Conservation (phyloP, 441 rosid species). For the Flueggea neowawraea region DNA sequence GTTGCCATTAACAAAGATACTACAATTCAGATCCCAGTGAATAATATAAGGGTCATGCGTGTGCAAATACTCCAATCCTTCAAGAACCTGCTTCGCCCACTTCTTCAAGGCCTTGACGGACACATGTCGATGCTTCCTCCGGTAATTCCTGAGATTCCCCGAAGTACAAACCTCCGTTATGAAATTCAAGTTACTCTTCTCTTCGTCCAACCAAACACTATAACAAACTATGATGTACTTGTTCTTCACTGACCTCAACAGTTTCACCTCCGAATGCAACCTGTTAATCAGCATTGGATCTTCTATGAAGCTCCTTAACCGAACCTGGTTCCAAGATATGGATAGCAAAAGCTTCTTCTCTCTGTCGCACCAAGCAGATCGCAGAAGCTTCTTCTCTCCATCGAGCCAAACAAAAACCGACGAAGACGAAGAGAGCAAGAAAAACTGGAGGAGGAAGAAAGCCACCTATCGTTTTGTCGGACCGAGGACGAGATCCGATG, state of each 20-base stretch:
- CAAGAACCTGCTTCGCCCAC: constrained; percentile 70
- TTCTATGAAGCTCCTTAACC: constrained; percentile 27
- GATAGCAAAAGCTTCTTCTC: constrained; percentile 62
- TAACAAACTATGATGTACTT: constrained; percentile 37
- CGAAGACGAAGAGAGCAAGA: too few relatives aligned
- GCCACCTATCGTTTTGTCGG: too few relatives aligned
- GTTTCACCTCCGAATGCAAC: constrained; percentile 60
- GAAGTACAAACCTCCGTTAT: constrained; percentile 74
- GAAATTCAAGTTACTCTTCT: constrained; percentile 47
- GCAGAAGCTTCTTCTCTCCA: constrained; percentile 51
- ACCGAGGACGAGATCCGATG: too few relatives aligned
- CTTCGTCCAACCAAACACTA: constrained; percentile 33
- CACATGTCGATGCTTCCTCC: constrained; percentile 72
- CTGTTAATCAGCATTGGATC: constrained; percentile 28
- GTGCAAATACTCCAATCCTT: constrained; percentile 66
- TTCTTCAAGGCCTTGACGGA: constrained; percentile 75
- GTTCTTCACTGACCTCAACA: constrained; percentile 58
- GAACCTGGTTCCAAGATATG: constrained; percentile 57
- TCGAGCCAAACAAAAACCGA: constrained; percentile 26
- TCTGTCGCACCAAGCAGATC: constrained; percentile 71
- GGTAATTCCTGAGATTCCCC: constrained; percentile 58
- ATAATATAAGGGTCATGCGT: constrained; percentile 65
- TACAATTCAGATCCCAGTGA: constrained; percentile 70
- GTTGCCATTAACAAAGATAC: constrained; percentile 68
- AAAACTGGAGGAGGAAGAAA: too few relatives aligned